Conservation (phyloP, 2,329 filamentous ascomycete genomes). For the Byssothecium circinans region DNA sequence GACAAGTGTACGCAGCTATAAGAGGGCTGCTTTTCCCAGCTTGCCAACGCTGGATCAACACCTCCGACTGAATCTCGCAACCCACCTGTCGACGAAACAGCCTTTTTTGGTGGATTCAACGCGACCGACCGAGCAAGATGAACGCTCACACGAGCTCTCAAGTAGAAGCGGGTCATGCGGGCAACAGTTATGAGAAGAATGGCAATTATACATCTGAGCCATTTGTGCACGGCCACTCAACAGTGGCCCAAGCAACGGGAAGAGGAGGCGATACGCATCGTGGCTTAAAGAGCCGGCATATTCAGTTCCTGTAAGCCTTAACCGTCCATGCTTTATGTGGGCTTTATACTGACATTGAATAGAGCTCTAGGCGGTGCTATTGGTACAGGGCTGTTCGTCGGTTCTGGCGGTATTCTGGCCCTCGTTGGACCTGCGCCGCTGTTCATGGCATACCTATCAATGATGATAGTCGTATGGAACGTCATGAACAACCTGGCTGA, state of each 20-base stretch:
- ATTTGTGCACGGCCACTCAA: constrained; percentile 29
- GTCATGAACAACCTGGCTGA: constrained; percentile 48
- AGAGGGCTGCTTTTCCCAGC: neutral
- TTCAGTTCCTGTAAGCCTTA: constrained; percentile 38
- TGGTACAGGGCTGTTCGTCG: constrained; percentile 42
- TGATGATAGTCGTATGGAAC: constrained; percentile 44
- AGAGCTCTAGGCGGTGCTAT: constrained; percentile 64
- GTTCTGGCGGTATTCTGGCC: constrained; percentile 36
- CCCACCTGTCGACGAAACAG: neutral
- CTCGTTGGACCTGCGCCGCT: constrained; percentile 38
- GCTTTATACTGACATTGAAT: constrained; percentile 40
- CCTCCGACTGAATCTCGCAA: neutral
- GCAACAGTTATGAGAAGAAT: constrained; percentile 20
- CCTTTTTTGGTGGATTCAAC: neutral
- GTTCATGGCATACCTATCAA: constrained; percentile 42
- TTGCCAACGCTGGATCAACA: neutral
- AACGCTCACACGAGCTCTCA: constrained; percentile 13
- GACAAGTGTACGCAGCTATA: neutral
- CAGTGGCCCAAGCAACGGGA: constrained; percentile 31
- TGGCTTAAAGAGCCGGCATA: constrained; percentile 42
- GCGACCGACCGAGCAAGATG: constrained; percentile 4
- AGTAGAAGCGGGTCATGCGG: constrained; percentile 28
- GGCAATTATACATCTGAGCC: constrained; percentile 19
- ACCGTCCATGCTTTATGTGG: neutral
- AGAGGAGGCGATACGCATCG: constrained; percentile 38